Percentiles rank a stretch among this genome's conserved stretches.
Conservation (phyloP, 768 basidiomycete genomes). For the Lactifluus volemus region DNA sequence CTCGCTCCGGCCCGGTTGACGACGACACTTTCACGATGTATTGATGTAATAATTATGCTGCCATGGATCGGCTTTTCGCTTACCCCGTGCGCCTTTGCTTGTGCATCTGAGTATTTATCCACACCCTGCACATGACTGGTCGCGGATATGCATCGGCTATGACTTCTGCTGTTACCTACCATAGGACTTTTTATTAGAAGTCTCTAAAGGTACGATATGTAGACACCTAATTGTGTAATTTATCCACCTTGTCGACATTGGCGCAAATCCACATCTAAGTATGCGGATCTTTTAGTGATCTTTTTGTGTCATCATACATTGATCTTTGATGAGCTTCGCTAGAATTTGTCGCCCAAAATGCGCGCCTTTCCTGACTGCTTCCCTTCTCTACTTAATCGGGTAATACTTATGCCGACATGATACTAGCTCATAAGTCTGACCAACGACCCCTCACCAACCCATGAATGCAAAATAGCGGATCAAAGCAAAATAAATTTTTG, state of each 20-base stretch:
- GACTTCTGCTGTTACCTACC: slow-evolving; percentile 8
- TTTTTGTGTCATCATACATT: neutral
- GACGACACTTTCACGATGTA: slow-evolving; percentile 8
- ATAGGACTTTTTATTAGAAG: slow-evolving; percentile 17
- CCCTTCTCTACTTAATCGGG: neutral
- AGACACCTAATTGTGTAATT: slow-evolving; percentile 19
- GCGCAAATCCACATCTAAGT: slow-evolving; percentile 14
- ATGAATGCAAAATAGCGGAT: neutral
- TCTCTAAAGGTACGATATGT: slow-evolving; percentile 16
- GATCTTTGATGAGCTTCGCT: slow-evolving; percentile 13
- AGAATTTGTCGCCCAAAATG: neutral
- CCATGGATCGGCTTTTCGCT: neutral
- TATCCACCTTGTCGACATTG: slow-evolving; percentile 15
- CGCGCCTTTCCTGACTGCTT: neutral
- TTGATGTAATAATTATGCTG: slow-evolving; percentile 18
- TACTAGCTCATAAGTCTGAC: neutral
- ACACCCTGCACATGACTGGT: slow-evolving; percentile 6
- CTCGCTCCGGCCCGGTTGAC: neutral
- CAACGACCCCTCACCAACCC: too few relatives aligned
- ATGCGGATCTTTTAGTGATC: slow-evolving; percentile 12
- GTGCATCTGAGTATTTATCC: slow-evolving; percentile 15
- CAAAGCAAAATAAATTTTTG: neutral
- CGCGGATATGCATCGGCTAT: slow-evolving; percentile 11
- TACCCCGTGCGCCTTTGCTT: neutral
- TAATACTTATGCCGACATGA: neutral